phyloP scores from a whole-genome alignment of 257 asterid species.

The Penstemon eatonii region DNA sequence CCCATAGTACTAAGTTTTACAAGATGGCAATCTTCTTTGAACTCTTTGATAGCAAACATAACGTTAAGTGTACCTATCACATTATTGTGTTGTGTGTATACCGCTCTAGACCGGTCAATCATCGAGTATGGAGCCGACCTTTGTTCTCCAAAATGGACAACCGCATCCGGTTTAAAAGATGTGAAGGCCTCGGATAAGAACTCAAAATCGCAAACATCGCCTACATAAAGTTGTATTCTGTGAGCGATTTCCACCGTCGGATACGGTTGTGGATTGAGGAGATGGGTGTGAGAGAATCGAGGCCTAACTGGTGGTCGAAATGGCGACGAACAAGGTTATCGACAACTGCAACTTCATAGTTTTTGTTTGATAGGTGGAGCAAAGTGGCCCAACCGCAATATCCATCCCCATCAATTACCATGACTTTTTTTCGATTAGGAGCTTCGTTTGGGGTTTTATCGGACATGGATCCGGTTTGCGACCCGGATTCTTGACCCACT shows the following conservation, averaged over 20 bases:
- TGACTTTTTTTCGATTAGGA: conserved; percentile 56
- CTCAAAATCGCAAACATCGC: conserved; percentile 91
- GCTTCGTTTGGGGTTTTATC: conserved; percentile 34
- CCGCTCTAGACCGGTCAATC: conserved; percentile 93
- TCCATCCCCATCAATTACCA: conserved; percentile 98
- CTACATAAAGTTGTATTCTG: conserved; percentile 70
- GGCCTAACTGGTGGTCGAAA: conserved; percentile 91
- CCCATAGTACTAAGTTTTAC: conserved; percentile 99
- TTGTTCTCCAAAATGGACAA: conserved; percentile 97
- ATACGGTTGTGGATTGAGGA: conserved; percentile 81
- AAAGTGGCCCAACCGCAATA: conserved; percentile 89
- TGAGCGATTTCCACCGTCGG: conserved; percentile 78
- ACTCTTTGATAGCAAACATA: conserved; percentile 88
- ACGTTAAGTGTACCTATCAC: conserved; percentile 92
- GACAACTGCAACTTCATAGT: conserved; percentile 74
- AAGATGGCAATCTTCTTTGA: conserved; percentile 83
- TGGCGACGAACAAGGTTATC: conserved; percentile 86
- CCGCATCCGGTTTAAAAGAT: conserved; percentile 80
- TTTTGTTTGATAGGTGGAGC: conserved; percentile 66
- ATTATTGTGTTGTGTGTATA: conserved; percentile 83
- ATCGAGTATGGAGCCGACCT: conserved; percentile 97
- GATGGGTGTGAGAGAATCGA: conserved; percentile 89
- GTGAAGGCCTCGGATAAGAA: conserved; percentile 73
- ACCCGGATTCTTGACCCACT: conserved; percentile 40
- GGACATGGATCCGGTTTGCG: conserved; percentile 41